Percentiles rank a stretch among this genome's conserved stretches.
phyloP scores from a whole-genome alignment of 2,329 filamentous ascomycete genomes.

The Talaromyces sp. region DNA sequence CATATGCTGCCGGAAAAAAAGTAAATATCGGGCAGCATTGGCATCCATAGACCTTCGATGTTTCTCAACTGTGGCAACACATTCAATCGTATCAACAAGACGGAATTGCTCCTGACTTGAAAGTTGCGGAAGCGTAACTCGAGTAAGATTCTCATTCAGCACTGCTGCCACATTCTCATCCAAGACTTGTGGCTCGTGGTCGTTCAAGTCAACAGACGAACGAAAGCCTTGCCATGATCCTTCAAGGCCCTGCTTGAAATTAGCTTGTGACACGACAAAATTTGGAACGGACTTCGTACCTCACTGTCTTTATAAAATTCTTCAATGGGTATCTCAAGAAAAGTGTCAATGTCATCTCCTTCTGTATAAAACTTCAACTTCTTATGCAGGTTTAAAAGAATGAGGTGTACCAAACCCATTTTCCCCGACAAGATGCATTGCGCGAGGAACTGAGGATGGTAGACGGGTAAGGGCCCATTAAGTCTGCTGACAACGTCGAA shows the following conservation, averaged over 20 bases:
- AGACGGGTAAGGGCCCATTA: slow-evolving; percentile 82
- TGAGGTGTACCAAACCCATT: slow-evolving; percentile 61
- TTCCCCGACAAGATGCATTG: slow-evolving; percentile 84
- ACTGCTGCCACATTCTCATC: slow-evolving; percentile 64
- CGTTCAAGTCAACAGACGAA: slow-evolving; percentile 50
- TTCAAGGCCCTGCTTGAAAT: slow-evolving; percentile 25
- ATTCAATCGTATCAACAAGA: slow-evolving; percentile 77
- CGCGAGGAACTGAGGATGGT: slow-evolving; percentile 85
- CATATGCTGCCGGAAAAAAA: slow-evolving; percentile 79
- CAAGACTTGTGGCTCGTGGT: slow-evolving; percentile 56
- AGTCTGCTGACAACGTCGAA: slow-evolving; percentile 78
- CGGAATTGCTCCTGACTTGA: slow-evolving; percentile 83
- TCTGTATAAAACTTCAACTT: slow-evolving; percentile 77
- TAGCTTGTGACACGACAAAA: not conserved
- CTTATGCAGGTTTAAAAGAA: slow-evolving; percentile 67
- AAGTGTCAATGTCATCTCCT: slow-evolving; percentile 73
- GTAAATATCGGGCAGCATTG: slow-evolving; percentile 79
- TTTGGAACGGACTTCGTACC: slow-evolving; percentile 14
- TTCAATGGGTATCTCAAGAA: slow-evolving; percentile 57
- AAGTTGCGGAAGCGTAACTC: slow-evolving; percentile 69
- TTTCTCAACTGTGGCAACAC: slow-evolving; percentile 74
- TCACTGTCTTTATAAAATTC: slow-evolving; percentile 40
- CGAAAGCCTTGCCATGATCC: slow-evolving; percentile 44
- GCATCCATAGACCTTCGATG: slow-evolving; percentile 85
- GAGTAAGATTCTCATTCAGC: slow-evolving; percentile 72